Conservation (phyloP, 345 rosid species). For the Pugionium cornutum region DNA sequence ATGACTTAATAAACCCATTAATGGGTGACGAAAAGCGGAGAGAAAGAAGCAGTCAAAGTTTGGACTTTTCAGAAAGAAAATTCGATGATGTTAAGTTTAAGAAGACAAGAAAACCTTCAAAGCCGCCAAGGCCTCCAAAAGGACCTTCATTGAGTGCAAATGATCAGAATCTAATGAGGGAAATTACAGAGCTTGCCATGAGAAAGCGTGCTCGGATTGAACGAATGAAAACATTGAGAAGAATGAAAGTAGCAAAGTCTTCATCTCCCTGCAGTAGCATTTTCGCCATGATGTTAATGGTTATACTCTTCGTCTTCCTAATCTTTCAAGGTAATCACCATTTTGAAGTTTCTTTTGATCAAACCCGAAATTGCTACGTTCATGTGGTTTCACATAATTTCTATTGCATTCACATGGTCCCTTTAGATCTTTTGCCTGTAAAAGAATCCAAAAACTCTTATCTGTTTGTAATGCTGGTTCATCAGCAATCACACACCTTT, state of each 20-base stretch:
- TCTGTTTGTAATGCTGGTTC: slow-evolving; percentile 6
- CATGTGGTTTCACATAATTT: slow-evolving; percentile 5
- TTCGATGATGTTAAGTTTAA: slow-evolving; percentile 47
- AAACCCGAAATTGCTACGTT: slow-evolving; percentile 4
- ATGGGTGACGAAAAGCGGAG: slow-evolving; percentile 36
- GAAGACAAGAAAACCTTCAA: slow-evolving; percentile 63
- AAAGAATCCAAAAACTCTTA: slow-evolving; percentile 4
- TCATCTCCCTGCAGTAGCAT: slow-evolving; percentile 60
- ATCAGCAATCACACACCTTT: slow-evolving; percentile 1
- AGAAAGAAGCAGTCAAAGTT: slow-evolving; percentile 39
- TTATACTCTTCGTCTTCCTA: slow-evolving; percentile 63
- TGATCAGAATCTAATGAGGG: slow-evolving; percentile 73
- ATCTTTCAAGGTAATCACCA: slow-evolving; percentile 72
- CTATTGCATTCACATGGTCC: background rate
- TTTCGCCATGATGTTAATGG: slow-evolving; percentile 65
- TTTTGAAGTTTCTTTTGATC: slow-evolving; percentile 1
- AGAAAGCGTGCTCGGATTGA: slow-evolving; percentile 79
- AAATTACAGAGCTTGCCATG: slow-evolving; percentile 74
- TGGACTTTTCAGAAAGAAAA: slow-evolving; percentile 32
- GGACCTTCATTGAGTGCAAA: slow-evolving; percentile 72
- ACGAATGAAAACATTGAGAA: slow-evolving; percentile 65
- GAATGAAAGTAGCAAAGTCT: slow-evolving; percentile 55
- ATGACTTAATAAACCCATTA: slow-evolving; percentile 36
- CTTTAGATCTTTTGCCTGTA: background rate
- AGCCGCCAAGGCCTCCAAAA: slow-evolving; percentile 89